These are phyloP conservation scores for Salix exigua DNA, from an alignment of 345 rosid genomes.

Conservation along the genomic window DNA sequence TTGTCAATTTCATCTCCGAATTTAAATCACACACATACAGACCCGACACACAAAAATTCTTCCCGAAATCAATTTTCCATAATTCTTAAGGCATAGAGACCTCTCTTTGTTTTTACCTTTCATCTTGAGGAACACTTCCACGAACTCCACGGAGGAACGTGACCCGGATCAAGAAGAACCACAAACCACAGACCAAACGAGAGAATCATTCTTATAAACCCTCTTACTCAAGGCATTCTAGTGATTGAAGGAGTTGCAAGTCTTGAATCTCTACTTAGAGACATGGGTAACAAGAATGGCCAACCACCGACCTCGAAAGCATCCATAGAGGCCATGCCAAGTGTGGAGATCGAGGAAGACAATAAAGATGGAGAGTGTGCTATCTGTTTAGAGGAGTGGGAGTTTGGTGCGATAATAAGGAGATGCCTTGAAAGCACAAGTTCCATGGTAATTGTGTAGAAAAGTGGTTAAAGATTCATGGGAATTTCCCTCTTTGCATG, in stretches of 20 bases:
- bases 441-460: constrained; percentile 70
- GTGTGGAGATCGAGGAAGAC: constrained; percentile 37
- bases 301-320: constrained; percentile 76
- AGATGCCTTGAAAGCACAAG: constrained; percentile 80
- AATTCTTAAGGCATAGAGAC: constrained; percentile 37
- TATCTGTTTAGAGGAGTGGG: constrained; percentile 64
- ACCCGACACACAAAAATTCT: no score
- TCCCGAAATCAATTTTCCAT: no score
- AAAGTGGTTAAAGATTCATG: constrained; percentile 72
- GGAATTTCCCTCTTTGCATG: constrained; percentile 84
- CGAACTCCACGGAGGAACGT: constrained; percentile 1
- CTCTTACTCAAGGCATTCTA: constrained; percentile 61
- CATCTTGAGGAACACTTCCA: constrained; percentile 44
- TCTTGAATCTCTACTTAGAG: constrained; percentile 44
- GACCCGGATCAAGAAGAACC: constrained; percentile 31
- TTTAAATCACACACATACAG: no score
- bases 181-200: constrained; percentile 19
- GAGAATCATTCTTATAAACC: constrained; percentile 58
- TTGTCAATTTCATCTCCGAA: no score
- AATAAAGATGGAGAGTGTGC: constrained; percentile 48
- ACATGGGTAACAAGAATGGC: constrained; percentile 35
- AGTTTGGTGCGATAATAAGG: constrained; percentile 41
- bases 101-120: constrained; percentile 43
- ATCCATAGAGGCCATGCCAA: constrained; percentile 59
- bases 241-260: constrained; percentile 46